Conservation (phyloP, 371 early-diverging fungal genomes). For the Mucor piriformis region DNA sequence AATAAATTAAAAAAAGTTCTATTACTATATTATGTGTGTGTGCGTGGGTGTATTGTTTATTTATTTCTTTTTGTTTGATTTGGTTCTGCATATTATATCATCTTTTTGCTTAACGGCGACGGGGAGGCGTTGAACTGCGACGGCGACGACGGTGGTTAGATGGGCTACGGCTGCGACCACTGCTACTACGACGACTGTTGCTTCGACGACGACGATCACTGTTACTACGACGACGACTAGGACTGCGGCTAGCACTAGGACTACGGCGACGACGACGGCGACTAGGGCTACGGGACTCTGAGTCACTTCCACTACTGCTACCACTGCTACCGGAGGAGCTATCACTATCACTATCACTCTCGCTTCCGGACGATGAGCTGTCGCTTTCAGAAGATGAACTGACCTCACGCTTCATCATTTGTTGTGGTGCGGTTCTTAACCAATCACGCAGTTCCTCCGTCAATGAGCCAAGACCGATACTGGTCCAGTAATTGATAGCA, state of each 20-base stretch:
- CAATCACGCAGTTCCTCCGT: conserved; percentile 93
- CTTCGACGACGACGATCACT: no score
- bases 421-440: conserved; percentile 66
- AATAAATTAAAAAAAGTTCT: not conserved
- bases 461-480: conserved; percentile 90
- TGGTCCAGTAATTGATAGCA: conserved; percentile 97
- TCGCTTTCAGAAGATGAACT: conserved; percentile 26
- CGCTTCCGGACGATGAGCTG: conserved; percentile 24
- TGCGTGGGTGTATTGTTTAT: no score
- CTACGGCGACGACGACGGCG: not conserved
- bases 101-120: not conserved
- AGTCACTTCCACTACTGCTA: not conserved
- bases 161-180: no score
- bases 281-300: not conserved
- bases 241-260: not conserved
- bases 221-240: not conserved
- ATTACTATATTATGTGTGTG: not conserved
- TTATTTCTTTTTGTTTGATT: not conserved
- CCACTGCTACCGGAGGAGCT: not conserved
- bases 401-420: conserved; percentile 48
- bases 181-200: not conserved
- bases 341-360: conserved; percentile 14
- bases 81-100: not conserved
- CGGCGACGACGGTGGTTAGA: not conserved
- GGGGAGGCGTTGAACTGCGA: not conserved